A percentile compares a stretch with the other conserved stretches of the same genome.
These are phyloP conservation scores for Penicillium canariense DNA, from an alignment of 495 filamentous ascomycete genomes.

Conservation along the genomic window DNA sequence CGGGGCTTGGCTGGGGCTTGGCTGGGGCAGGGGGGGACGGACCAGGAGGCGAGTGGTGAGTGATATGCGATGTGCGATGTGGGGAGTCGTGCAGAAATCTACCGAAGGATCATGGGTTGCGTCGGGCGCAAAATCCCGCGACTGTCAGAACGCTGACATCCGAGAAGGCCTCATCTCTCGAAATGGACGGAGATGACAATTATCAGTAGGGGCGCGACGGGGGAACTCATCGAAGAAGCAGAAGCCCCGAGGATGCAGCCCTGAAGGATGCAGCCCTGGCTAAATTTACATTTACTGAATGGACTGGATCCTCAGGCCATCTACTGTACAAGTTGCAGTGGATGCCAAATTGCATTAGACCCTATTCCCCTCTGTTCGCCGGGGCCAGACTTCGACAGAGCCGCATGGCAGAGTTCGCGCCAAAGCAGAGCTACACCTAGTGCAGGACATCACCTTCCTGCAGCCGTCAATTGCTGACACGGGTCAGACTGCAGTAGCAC, in stretches of 20 bases:
- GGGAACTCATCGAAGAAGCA: neutral
- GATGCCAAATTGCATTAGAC: no score
- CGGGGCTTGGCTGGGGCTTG: no score
- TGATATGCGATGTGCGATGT: no score
- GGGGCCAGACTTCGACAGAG: neutral
- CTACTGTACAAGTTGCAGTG: no score
- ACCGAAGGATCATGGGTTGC: no score
- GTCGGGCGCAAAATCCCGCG: neutral
- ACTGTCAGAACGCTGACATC: neutral
- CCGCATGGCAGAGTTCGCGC: neutral
- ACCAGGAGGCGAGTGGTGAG: no score
- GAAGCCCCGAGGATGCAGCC: neutral
- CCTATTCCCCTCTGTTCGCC: neutral
- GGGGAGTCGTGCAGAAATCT: no score
- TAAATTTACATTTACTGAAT: neutral
- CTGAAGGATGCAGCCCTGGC: neutral
- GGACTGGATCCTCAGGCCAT: neutral
- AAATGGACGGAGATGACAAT: neutral
- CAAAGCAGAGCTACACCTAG: slow-evolving; percentile 1
- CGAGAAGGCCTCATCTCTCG: neutral
- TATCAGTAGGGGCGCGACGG: neutral
- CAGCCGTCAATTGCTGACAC: no score
- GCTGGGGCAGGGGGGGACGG: no score
- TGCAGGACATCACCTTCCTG: neutral
- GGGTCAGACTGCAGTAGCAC: neutral